Evolutionary conservation across 1,139 yeast genomes (phyloP).

Genomic region (Debaryomyces fabryi): DNA sequence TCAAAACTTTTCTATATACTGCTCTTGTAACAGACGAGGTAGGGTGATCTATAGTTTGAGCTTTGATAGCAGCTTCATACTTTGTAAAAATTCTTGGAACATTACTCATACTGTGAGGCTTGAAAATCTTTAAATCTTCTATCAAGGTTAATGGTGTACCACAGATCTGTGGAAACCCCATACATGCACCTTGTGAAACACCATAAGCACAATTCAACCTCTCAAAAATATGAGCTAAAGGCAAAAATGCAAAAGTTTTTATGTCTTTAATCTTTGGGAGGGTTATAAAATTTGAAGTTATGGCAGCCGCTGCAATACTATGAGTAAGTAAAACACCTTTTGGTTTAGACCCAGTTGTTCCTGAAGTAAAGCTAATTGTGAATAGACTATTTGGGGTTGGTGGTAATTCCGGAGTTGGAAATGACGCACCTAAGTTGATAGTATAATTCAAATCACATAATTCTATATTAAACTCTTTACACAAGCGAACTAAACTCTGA

Average conservation of each 20-base stretch:
- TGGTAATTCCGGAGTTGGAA: constrained; percentile 26
- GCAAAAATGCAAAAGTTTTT: constrained; percentile 30
- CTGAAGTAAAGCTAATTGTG: constrained; percentile 47
- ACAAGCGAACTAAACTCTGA: constrained; percentile 21
- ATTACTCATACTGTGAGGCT: constrained; percentile 55
- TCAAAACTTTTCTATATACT: constrained; percentile 15
- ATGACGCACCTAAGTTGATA: constrained; percentile 29
- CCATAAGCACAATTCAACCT: constrained; percentile 35
- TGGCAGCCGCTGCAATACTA: constrained; percentile 30
- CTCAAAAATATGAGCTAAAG: constrained; percentile 45
- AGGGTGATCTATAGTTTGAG: constrained; percentile 30
- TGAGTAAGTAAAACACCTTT: constrained; percentile 44
- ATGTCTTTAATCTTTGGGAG: constrained; percentile 14
- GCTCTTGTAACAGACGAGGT: constrained; percentile 19
- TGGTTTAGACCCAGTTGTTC: constrained; percentile 46
- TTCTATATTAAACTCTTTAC: constrained; percentile 27
- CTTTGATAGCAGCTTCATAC: constrained; percentile 55
- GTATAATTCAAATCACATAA: constrained; percentile 37
- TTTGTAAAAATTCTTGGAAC: constrained; percentile 72
- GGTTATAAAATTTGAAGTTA: constrained; percentile 22
- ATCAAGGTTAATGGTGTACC: constrained; percentile 49
- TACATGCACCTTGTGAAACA: constrained; percentile 37
- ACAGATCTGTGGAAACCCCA: constrained; percentile 49
- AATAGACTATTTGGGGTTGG: constrained; percentile 35
- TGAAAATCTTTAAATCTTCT: constrained; percentile 57